Evolutionary conservation across 169 alveolate genomes (phyloP).

Genomic region (Haemoproteus tartakovskyi): DNA sequence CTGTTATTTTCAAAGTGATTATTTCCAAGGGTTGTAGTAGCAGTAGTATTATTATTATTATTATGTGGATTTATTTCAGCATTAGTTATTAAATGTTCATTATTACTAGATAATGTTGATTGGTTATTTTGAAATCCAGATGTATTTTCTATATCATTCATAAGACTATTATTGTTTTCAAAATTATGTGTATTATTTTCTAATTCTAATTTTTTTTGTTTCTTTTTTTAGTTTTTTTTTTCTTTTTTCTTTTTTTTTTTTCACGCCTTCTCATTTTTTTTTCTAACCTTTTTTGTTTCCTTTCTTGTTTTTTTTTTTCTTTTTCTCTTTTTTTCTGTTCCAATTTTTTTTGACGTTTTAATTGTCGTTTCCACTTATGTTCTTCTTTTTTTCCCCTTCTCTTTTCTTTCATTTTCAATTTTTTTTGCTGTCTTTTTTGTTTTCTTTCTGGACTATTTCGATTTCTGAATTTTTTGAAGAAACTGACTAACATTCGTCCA

Average conservation of each 20-base stretch:
- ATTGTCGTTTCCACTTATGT: not conserved
- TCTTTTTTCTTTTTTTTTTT: slow-evolving; percentile 5
- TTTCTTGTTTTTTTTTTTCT: slow-evolving; percentile 3
- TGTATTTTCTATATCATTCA: not conserved
- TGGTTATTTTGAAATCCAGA: not conserved
- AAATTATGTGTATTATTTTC: not conserved
- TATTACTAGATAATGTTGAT: not conserved
- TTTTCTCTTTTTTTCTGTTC: slow-evolving; percentile 1
- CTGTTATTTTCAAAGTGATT: too few species aligned
- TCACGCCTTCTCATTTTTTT: not conserved
- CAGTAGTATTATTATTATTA: too few species aligned
- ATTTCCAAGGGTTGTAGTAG: too few species aligned
- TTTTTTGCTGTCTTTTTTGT: not conserved
- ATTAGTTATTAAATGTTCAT: too few species aligned
- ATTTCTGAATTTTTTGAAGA: too few species aligned
- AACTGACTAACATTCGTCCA: not conserved
- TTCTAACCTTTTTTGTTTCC: not conserved
- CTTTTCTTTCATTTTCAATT: not conserved
- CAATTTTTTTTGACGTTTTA: not conserved
- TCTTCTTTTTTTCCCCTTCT: not conserved
- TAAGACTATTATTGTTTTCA: not conserved
- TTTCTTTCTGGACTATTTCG: not conserved
- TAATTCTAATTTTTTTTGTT: not conserved
- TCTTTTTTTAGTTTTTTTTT: slow-evolving; percentile 4
- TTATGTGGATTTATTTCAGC: too few species aligned